These are phyloP conservation scores for Myxozyma lipomycoides DNA, from an alignment of 805 yeast species.

Conservation along the genomic window DNA sequence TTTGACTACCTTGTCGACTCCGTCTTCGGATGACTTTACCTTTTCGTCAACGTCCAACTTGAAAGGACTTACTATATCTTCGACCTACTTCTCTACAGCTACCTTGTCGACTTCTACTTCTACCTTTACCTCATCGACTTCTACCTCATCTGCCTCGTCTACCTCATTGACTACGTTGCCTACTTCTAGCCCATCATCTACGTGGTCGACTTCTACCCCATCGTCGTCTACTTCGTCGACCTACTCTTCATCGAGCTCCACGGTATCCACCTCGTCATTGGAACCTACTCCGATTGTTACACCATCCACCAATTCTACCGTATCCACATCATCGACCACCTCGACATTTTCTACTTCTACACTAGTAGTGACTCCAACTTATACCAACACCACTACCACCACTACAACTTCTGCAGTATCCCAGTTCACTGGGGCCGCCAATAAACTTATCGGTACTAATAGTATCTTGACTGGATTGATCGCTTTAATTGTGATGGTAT, in stretches of 20 bases:
- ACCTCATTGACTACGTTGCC: constrained; percentile 1
- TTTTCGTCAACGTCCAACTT: not conserved
- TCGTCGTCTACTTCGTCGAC: not conserved
- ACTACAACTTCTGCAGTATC: not conserved
- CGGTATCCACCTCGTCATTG: not conserved
- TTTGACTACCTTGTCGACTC: not conserved
- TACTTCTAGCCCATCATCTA: not conserved
- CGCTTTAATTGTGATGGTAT: not conserved
- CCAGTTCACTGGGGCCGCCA: not conserved
- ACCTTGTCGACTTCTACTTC: not conserved
- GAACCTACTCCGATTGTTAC: too few species aligned
- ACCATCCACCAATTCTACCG: not conserved
- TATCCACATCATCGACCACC: constrained; percentile 1
- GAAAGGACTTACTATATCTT: not conserved
- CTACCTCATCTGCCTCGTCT: not conserved
- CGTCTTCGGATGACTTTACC: not conserved
- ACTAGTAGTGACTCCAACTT: not conserved
- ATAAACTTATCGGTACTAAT: not conserved
- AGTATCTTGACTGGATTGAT: not conserved
- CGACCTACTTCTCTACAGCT: not conserved
- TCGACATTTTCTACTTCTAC: not conserved
- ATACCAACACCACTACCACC: constrained; percentile 1
- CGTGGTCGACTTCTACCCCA: not conserved
- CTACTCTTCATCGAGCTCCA: not conserved
- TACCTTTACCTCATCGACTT: not conserved